Percentiles rank a stretch among this genome's conserved stretches.
Evolutionary conservation across 306 rosid species (phyloP).

Genomic region (Mimosa pudica): DNA sequence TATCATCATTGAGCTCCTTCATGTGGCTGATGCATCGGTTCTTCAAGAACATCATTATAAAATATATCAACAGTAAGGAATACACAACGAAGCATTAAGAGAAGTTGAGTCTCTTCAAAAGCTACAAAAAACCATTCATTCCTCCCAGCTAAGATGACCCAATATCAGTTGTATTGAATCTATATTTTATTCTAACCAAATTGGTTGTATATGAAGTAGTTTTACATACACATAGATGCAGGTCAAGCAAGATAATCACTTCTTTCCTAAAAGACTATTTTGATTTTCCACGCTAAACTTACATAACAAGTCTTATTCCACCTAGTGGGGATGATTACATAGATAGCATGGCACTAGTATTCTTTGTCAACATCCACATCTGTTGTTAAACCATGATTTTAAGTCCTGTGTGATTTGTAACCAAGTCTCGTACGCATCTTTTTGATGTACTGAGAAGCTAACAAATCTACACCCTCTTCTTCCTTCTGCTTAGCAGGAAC

Average conservation of each 20-base stretch:
- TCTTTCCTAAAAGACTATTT: not conserved
- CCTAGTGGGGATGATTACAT: too few species aligned
- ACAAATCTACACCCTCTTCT: slow-evolving; percentile 55
- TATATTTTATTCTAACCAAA: not conserved
- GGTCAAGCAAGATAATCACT: slow-evolving; percentile 2
- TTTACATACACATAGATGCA: not conserved
- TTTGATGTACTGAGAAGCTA: slow-evolving; percentile 58
- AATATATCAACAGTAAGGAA: slow-evolving; percentile 41
- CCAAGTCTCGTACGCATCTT: slow-evolving; percentile 55
- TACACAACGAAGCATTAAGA: slow-evolving; percentile 35
- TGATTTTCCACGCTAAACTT: too few species aligned
- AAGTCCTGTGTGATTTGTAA: slow-evolving; percentile 28
- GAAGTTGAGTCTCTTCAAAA: slow-evolving; percentile 22
- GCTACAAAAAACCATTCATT: slow-evolving; percentile 1
- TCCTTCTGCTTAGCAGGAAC: slow-evolving; percentile 13
- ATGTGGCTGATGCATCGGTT: not conserved
- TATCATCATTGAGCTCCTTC: too few species aligned
- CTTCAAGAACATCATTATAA: slow-evolving; percentile 5
- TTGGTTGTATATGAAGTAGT: not conserved
- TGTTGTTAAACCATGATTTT: too few species aligned
- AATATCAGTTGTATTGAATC: slow-evolving; percentile 27
- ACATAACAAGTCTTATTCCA: too few species aligned
- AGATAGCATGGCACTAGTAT: too few species aligned
- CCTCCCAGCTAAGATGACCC: not conserved
- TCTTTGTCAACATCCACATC: too few species aligned